Evolutionary conservation across 345 rosid genomes (phyloP), one percentile per base, ranked within the genome.

Genomic region (Raphanus raphanistrum): DNA sequence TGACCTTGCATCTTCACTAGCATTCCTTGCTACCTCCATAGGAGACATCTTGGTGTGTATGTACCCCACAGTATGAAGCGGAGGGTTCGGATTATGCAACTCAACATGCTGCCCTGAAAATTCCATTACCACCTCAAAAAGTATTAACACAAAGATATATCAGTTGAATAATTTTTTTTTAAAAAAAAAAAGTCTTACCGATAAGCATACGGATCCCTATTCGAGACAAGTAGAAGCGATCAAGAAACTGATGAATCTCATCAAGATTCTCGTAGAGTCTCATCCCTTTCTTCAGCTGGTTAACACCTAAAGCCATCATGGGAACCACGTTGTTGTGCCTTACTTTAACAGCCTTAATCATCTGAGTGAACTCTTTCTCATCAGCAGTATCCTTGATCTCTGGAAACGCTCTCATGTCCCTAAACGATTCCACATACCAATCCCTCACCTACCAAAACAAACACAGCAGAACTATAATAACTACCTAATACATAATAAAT

Each of bases 251-350:
- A 79, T 93, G 96, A 73, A 95, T 89, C 89, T 91, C 98, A 67
- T 86, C 87, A 5, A 95, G 93, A 70, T 78, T 90, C 82, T 82
- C 91, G 26, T 67, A 67, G 71, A 67, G 41, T 29, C 69, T 75
- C 78, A 90, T 63, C 58, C 84, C 93, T 90, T 90, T 90, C 91
- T 93, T 95, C 68, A 95, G 75, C 80, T 95, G 98, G 76, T 95
- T 96, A 73, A 95, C 91, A 58, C 99, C 99, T n/a, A 93, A 54
- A 69, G 99, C 99, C 99, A 95, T 92, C 84, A 73, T 91, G 4
- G 99, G 99, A 25, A 93, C 98, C 67, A 95, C 99, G 76, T 95
- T 93, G 87, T 92, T 95, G 73, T 95, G 99, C 70, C 99, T 86
- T 73, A 95, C 98, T 86, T 93, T 95, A 5, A 95, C 85, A 10